Evolutionary conservation across 2,329 filamentous ascomycete species (phyloP), one percentile per base, ranked within the genome.

Genomic region (Apiospora arundinis): DNA sequence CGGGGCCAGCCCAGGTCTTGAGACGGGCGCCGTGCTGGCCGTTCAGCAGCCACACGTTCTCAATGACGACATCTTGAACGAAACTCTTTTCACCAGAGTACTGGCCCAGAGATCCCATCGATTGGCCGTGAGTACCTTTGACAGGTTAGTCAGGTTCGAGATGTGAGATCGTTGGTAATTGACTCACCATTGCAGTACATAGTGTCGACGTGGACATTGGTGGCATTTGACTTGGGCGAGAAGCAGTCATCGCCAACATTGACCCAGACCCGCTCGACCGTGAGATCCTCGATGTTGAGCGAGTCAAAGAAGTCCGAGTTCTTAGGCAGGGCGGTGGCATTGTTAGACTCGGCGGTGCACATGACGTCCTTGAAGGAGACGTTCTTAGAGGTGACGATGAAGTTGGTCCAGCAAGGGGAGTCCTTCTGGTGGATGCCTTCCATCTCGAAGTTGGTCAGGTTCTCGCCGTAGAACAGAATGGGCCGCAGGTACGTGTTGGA

Each of bases 271-370:
- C 86, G 84, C 71, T 85, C 84, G 23, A 89, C 85, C 0, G 79
- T 85, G 9, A 91, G 78, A 0, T 85, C 85, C 69, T 89, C 84
- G 44, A 89, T 85, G 70, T 90, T 90, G 70, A 88, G 82, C 0
- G 87, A 87, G 80, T 91, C 89, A 78, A 90, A 90, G 56, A 90
- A 90, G 73, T 91, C 89, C 0, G 88, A 90, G 77, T 91, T 91
- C 76, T 89, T 89, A 5, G 89, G 87, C 1, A 85, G 80, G 9
- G 81, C 77, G 63, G 82, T 80, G 6, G 79, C 77, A 12, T 84
- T 83, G 67, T 83, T 83, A 23, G 87, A 89, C 23, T 83, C 81
- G 0, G 87, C 86, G 16, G 88, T 88, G 69, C 88, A 87, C 28
- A 85, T 83, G 8, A 90, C 83, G 71, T 89, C 82, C 49, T 86